Evolutionary conservation across 139 green algal species (phyloP).

Genomic region (Tetraselmis chui): DNA sequence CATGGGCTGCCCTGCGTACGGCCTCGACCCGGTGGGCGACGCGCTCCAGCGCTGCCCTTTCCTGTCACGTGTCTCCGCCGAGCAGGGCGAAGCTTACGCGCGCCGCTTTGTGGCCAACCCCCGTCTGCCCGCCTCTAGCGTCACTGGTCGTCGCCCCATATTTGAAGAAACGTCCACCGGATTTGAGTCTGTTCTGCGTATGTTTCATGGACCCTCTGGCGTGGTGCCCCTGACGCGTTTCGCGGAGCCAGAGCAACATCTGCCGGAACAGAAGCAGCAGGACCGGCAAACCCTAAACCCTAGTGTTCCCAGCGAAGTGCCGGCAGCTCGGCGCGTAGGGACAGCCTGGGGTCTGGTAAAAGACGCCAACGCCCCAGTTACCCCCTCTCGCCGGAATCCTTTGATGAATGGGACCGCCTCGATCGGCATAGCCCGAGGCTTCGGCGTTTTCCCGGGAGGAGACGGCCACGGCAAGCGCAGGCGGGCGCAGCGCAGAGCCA

Average conservation of each 20-base stretch:
- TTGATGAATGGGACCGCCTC: not conserved
- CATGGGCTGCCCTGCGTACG: not conserved
- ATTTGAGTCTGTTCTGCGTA: not conserved
- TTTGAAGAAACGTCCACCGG: not conserved
- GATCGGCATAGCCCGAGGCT: too few species aligned
- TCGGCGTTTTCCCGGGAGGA: not conserved
- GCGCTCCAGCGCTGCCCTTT: not conserved
- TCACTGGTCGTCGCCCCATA: not conserved
- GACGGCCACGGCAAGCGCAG: not conserved
- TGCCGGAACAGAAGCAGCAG: not conserved
- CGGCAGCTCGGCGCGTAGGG: not conserved
- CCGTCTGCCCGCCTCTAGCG: not conserved
- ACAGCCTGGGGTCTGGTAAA: not conserved
- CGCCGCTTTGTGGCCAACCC: not conserved
- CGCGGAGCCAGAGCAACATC: not conserved
- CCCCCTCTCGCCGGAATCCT: not conserved
- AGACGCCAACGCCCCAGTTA: not conserved
- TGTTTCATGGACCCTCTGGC: conserved; percentile 50
- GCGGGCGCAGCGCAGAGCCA: not conserved
- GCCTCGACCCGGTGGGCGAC: not conserved
- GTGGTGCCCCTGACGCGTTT: conserved; percentile 35
- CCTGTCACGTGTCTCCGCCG: not conserved
- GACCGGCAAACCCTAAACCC: not conserved
- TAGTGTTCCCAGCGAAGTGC: not conserved
- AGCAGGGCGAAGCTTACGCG: not conserved